phyloP scores from a whole-genome alignment of 108 stramenopile genomes.

The Discostella pseudostelligera region DNA sequence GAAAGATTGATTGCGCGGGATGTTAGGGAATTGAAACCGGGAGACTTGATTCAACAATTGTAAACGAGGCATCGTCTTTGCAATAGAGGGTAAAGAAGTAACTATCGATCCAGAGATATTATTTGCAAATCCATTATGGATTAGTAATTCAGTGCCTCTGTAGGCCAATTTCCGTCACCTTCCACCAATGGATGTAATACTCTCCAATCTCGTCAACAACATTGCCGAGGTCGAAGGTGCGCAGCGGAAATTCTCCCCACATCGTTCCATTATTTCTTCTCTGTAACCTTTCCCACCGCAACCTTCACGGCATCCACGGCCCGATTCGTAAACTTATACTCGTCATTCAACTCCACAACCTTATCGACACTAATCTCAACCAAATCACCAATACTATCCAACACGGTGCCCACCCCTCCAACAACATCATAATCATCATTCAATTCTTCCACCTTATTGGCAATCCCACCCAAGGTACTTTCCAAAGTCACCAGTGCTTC shows the following conservation, averaged over 20 bases:
- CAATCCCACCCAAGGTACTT: conserved; percentile 11
- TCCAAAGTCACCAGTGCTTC: conserved; percentile 6
- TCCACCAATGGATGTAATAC: too few species aligned
- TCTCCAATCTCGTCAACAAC: too few species aligned
- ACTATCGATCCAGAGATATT: too few species aligned
- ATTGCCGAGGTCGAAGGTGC: too few species aligned
- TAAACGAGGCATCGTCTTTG: conserved; percentile 6
- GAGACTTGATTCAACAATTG: conserved; percentile 13
- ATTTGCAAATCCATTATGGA: too few species aligned
- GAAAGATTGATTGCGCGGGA: conserved; percentile 25
- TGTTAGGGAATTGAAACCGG: conserved; percentile 23
- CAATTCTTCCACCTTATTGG: conserved; percentile 25
- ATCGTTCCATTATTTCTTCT: conserved; percentile 8
- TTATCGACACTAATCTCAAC: conserved; percentile 39
- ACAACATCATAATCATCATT: conserved; percentile 43
- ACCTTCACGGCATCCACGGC: conserved; percentile 26
- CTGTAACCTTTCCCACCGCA: conserved; percentile 15
- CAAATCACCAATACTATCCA: conserved; percentile 41
- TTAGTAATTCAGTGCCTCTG: too few species aligned
- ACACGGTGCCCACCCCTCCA: conserved; percentile 30
- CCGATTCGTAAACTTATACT: conserved; percentile 34
- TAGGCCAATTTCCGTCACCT: too few species aligned
- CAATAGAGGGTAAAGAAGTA: too few species aligned
- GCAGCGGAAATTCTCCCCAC: too few species aligned
- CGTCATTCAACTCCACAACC: conserved; percentile 40